Base-by-base conservation (phyloP, 139 green algal species). In the Micromonas pusilla region DNA sequence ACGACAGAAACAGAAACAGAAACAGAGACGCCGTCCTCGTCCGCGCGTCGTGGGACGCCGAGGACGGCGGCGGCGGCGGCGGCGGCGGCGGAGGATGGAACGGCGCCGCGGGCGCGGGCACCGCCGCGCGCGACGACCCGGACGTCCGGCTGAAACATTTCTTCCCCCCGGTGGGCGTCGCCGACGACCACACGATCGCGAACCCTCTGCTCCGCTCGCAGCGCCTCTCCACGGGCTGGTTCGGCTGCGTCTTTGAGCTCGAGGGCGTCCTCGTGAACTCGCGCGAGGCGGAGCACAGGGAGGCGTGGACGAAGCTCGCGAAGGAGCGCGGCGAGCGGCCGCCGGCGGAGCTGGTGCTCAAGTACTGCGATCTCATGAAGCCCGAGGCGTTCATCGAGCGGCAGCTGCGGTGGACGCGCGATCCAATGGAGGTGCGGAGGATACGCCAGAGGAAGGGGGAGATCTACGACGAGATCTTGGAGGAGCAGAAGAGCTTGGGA, bases 131-230 rank as follows among this genome's bases (percentile, higher is more conserved):
- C n/a, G n/a, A n/a, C n/a, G n/a, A n/a, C n/a, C n/a, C n/a, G 45
- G 9, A 16, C 45, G 45, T 9, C 45, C 9, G 9, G 45, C 45
- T 16, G 16, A 57, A 57, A 57, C 45, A 9, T 16, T 57, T 23
- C 45, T 57, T 57, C 45, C 45, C 45, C 9, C 45, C 45, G 9
- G 45, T 57, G 9, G 45, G 45, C 60, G 60, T 68, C 60, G 60
- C 60, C 25, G 60, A 68, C 60, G 60, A 68, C n/a, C 60, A 9
- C 60, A 36, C 60, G 60, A 9, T 68, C 60, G 60, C 60, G 13
- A 68, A 68, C 60, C 60, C 60, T 25, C 60, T 68, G 19, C 19
- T 36, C 25, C 25, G 60, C 25, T 19, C 9, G 25, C 19, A 32
- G 25, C 16, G 16, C 13, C 60, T 68, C 60, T 30, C 25, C 25